Percentiles rank a stretch among this genome's conserved stretches.
These are phyloP conservation scores for Auricularia sp. DNA, from an alignment of 768 basidiomycete genomes.

Conservation along the genomic window DNA sequence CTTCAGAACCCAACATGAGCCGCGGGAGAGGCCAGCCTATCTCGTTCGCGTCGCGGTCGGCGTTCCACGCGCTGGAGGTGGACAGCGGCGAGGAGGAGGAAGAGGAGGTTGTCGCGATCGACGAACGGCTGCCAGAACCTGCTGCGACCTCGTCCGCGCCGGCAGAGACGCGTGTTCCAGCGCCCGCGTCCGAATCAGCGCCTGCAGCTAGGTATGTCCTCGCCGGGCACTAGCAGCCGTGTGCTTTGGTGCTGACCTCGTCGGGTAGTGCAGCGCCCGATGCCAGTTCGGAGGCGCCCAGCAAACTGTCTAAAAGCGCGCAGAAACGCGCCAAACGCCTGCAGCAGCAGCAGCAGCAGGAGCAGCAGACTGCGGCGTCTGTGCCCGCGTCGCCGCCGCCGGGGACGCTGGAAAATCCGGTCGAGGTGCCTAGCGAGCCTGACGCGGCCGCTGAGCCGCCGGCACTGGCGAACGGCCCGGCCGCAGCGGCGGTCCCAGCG, in stretches of 20 bases:
- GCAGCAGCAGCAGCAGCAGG: slow-evolving; percentile 46
- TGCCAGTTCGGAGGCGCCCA: not conserved
- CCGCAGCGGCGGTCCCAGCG: slow-evolving; percentile 1
- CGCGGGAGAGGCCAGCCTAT: not conserved
- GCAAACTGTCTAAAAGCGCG: slow-evolving; percentile 50
- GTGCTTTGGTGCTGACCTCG: slow-evolving; percentile 8
- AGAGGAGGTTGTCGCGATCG: slow-evolving; percentile 33
- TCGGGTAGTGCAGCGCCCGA: slow-evolving; percentile 28
- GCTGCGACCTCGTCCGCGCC: not conserved
- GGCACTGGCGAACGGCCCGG: not conserved
- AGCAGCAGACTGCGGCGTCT: slow-evolving; percentile 10
- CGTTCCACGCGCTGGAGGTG: slow-evolving; percentile 47
- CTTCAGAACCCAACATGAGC: not conserved
- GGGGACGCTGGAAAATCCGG: slow-evolving; percentile 9
- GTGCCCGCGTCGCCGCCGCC: not conserved
- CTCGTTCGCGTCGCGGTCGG: slow-evolving; percentile 13
- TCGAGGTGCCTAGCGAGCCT: not conserved
- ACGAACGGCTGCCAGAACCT: slow-evolving; percentile 1
- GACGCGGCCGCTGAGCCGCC: not conserved
- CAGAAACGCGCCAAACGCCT: slow-evolving; percentile 54
- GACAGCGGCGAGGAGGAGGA: slow-evolving; percentile 63
- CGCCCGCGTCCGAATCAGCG: not conserved
- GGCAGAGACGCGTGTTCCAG: not conserved
- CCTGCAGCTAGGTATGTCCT: slow-evolving; percentile 11
- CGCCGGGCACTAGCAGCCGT: not conserved